Conservation (phyloP, 2,329 filamentous ascomycete genomes). For the Apiospora arundinis region DNA sequence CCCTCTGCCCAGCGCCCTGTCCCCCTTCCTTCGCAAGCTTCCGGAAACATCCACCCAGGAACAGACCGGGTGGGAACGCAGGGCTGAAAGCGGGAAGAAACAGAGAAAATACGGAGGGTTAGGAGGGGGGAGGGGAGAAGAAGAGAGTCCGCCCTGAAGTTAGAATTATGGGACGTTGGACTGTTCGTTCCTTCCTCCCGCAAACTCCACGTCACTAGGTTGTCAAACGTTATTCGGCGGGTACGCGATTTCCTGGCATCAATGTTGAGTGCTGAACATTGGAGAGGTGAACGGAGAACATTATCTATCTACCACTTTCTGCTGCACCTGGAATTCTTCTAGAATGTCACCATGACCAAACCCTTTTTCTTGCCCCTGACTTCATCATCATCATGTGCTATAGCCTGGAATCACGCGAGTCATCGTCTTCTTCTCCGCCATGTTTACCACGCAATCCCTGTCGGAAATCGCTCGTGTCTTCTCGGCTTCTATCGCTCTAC, state of each 20-base stretch:
- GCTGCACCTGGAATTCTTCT: too few species aligned
- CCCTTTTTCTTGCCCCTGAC: background rate
- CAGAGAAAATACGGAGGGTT: background rate
- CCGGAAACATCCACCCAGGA: background rate
- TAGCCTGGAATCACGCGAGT: background rate
- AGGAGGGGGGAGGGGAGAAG: background rate
- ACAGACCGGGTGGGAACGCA: background rate
- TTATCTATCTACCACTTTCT: too few species aligned
- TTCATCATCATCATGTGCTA: background rate
- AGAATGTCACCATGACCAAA: background rate
- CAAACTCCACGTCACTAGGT: slow-evolving; percentile 11
- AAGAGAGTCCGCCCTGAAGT: background rate
- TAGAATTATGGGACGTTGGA: slow-evolving; percentile 10
- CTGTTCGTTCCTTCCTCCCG: background rate
- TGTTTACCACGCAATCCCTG: background rate
- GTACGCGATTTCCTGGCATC: background rate
- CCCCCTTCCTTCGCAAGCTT: background rate
- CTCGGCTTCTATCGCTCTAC: background rate
- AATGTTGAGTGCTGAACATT: too few species aligned
- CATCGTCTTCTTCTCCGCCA: background rate
- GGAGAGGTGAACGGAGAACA: too few species aligned
- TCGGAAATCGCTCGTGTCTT: background rate
- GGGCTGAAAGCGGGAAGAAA: slow-evolving; percentile 8
- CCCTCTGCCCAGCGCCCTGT: background rate
- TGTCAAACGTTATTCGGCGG: slow-evolving; percentile 15